Evolutionary conservation across 352 stramenopile genomes (phyloP), one percentile per base, ranked within the genome.

Genomic region (Elongisporangium undulatum): DNA sequence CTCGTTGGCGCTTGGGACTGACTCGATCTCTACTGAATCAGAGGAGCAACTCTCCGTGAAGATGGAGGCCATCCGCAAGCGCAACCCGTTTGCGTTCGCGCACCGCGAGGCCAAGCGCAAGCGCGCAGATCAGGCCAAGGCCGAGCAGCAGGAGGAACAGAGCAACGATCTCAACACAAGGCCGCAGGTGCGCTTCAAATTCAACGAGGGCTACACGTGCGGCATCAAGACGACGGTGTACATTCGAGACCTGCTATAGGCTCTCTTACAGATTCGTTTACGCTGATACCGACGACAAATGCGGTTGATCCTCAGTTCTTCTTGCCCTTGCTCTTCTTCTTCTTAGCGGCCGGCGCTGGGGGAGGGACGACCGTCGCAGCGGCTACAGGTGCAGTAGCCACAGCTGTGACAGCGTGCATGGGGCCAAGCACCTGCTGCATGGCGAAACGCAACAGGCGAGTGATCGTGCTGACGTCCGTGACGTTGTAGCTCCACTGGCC

Each of bases 161-260:
- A 59, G 59, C 24, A 64, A 45, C 29, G 41, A 55, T 34, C 58
- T 29, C 13, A 59, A 74, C 49, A 41, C 58, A 12, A 68, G 83
- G n/a, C 63, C 68, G 2, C 63, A 72, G 23, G 81, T 97, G 57
- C 81, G 79, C 24, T 97, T 90, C 72, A 92, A 94, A 63, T 96
- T 92, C 59, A 94, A 97, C 55, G 86, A 97, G 74, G 90, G 90
- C 45, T 95, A 93, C 71, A 96, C 85, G 23, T 89, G 87, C 65
- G 89, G 88, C 63, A 95, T 97, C 58, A 94, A 94, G 69, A 92
- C 87, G 61, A 67, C 78, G 20, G 90, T 97, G 56, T 87, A 84
- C 67, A 79, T 97, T 64, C 75, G 81, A 55, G 90, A 97, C 67
- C 86, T 96, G 56, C 68, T 96, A 71, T 85, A 67, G 75, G 48